phyloP scores from a whole-genome alignment of 345 rosid species.

The Rhodamnia rubescens region DNA sequence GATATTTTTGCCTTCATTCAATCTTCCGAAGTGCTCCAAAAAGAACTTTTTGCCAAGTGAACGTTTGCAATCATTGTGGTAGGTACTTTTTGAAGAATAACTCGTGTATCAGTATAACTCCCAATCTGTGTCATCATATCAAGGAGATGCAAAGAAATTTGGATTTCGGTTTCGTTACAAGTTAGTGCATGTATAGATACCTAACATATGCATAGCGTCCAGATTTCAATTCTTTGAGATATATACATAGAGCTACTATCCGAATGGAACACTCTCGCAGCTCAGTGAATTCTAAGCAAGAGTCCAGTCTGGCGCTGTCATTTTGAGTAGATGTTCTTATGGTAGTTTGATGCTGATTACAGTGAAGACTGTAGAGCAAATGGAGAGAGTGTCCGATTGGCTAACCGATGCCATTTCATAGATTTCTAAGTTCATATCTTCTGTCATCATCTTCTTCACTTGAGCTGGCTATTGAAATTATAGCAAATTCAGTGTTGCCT shows the following conservation, averaged over 20 bases:
- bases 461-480: neutral
- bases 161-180: neutral
- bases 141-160: neutral
- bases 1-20: neutral
- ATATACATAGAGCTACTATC: neutral
- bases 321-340: neutral
- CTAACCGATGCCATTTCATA: neutral
- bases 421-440: neutral
- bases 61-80: neutral
- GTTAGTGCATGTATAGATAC: neutral
- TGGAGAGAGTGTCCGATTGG: neutral
- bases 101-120: neutral
- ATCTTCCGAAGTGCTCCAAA: neutral
- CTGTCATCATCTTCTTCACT: neutral
- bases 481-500: neutral
- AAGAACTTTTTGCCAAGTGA: neutral
- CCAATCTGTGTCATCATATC: neutral
- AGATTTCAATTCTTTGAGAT: neutral
- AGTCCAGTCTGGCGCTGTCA: neutral
- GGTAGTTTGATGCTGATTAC: neutral
- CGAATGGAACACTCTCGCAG: neutral
- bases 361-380: neutral
- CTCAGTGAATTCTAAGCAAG: neutral
- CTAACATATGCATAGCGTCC: neutral
- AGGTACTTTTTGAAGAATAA: neutral